phyloP scores from a whole-genome alignment of 2,329 filamentous ascomycete genomes.

The Trichoderma citrinoviride region DNA sequence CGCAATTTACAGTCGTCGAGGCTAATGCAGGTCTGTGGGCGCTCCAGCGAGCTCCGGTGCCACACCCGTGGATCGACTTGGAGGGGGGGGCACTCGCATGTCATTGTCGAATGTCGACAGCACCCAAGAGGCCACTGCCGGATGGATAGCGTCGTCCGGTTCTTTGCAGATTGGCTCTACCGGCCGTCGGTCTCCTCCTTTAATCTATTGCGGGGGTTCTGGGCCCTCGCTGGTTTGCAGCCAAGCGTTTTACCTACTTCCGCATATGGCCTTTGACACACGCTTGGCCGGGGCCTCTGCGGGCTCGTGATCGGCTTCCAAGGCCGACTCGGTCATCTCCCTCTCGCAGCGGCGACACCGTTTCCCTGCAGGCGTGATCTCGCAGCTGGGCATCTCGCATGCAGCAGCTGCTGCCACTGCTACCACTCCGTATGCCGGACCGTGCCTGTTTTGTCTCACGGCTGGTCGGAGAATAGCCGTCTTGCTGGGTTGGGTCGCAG shows the following conservation, averaged over 20 bases:
- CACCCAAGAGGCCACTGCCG: background rate
- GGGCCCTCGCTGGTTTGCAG: background rate
- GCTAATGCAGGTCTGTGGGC: constrained; percentile 12
- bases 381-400: constrained; percentile 17
- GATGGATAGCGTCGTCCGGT: constrained; percentile 2
- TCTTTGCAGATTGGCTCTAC: background rate
- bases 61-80: constrained; percentile 16
- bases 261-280: constrained; percentile 13
- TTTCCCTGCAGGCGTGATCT: constrained; percentile 19
- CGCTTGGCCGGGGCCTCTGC: constrained; percentile 12
- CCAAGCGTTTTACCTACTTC: constrained; percentile 18
- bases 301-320: constrained; percentile 19
- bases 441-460: constrained; percentile 5
- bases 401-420: background rate
- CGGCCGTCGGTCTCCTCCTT: constrained; percentile 15
- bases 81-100: background rate
- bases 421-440: background rate
- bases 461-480: constrained; percentile 17
- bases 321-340: constrained; percentile 20
- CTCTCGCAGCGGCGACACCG: constrained; percentile 20
- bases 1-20: constrained; percentile 6
- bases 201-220: constrained; percentile 17
- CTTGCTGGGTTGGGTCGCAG: background rate
- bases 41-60: constrained; percentile 10
- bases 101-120: background rate